phyloP scores from a whole-genome alignment of 768 basidiomycete genomes.

The Trametes villosa region DNA sequence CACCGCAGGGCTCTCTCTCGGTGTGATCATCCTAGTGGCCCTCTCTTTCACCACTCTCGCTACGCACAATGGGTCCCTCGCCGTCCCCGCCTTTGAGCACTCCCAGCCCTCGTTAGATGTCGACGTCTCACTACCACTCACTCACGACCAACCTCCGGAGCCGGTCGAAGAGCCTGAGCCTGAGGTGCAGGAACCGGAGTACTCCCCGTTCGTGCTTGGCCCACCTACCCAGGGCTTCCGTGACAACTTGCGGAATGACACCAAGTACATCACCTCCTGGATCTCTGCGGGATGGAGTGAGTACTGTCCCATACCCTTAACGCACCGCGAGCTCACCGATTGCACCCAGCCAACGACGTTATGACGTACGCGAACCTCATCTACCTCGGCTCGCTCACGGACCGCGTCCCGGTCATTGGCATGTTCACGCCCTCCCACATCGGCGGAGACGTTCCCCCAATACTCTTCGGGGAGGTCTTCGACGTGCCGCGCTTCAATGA shows the following conservation, averaged over 20 bases:
- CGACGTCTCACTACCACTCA: conserved; percentile 21
- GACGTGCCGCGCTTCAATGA: conserved; percentile 43
- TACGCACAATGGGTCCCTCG: background rate
- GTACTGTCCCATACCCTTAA: conserved; percentile 13
- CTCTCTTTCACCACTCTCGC: conserved; percentile 3
- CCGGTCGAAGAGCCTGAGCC: background rate
- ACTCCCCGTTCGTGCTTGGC: conserved; percentile 42
- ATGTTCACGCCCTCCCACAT: conserved; percentile 48
- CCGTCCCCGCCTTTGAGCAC: background rate
- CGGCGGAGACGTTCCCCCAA: conserved; percentile 36
- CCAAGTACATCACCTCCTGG: conserved; percentile 75
- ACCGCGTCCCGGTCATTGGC: conserved; percentile 45
- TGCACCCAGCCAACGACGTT: conserved; percentile 67
- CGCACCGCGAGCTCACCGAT: background rate
- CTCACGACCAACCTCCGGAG: conserved; percentile 2
- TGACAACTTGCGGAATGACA: conserved; percentile 66
- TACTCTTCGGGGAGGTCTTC: conserved; percentile 47
- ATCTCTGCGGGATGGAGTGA: conserved; percentile 74
- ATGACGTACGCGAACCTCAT: conserved; percentile 59
- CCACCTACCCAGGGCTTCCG: conserved; percentile 60
- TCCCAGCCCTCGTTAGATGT: conserved; percentile 22
- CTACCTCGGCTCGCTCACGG: conserved; percentile 44
- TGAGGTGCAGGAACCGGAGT: conserved; percentile 12
- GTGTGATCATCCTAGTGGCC: background rate
- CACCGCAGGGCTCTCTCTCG: conserved; percentile 34